Evolutionary conservation across 306 rosid genomes (phyloP).

Genomic region (Cyclanthera cordifolia): DNA sequence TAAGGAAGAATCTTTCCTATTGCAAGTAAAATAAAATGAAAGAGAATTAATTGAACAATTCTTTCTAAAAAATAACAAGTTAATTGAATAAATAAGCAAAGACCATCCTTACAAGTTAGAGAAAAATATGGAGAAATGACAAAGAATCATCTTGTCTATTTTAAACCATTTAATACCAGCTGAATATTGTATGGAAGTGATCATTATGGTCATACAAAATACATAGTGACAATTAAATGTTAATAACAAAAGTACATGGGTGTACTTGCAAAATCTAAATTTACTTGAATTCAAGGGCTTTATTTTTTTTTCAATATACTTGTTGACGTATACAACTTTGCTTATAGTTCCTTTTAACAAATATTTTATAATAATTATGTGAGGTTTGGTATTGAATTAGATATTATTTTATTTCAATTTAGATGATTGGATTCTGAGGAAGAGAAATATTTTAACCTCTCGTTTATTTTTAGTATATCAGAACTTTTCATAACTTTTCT

Average conservation of each 20-base stretch:
- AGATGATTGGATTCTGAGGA: too few species aligned
- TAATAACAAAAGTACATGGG: background rate
- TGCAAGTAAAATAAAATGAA: background rate
- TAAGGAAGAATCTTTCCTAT: background rate
- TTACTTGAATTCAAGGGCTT: background rate
- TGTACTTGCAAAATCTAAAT: slow-evolving; percentile 6
- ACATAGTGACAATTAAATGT: background rate
- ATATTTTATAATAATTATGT: background rate
- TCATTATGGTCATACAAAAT: background rate
- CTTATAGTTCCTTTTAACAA: background rate
- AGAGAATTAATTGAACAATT: background rate
- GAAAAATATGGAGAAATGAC: background rate
- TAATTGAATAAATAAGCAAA: background rate
- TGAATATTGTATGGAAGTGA: background rate
- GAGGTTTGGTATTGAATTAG: background rate
- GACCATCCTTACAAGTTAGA: background rate
- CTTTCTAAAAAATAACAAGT: too few species aligned
- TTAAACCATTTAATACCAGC: background rate
- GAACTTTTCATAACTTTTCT: too few species aligned
- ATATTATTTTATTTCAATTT: background rate
- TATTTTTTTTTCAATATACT: background rate
- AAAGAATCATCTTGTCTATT: background rate
- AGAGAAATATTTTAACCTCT: too few species aligned
- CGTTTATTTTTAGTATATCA: too few species aligned
- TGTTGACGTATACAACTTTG: background rate